Evolutionary conservation across 768 basidiomycete species (phyloP).

Genomic region (Naganishia randhawae): DNA sequence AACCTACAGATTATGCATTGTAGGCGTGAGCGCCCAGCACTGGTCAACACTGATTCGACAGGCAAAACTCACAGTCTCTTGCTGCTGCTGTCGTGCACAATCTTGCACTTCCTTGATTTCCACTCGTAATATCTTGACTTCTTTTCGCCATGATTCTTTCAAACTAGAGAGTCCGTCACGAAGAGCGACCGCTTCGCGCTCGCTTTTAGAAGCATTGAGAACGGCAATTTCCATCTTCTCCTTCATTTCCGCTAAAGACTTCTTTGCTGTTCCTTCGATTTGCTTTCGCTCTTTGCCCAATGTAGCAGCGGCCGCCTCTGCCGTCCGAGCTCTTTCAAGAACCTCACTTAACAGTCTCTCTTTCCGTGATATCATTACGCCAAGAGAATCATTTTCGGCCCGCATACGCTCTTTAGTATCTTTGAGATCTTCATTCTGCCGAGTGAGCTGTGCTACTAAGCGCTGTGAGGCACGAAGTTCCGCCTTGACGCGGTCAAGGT

Average conservation of each 20-base stretch:
- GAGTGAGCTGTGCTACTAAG: slow-evolving; percentile 18
- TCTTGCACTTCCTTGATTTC: slow-evolving; percentile 38
- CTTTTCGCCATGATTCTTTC: slow-evolving; percentile 43
- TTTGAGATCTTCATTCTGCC: slow-evolving; percentile 46
- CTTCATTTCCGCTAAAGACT: slow-evolving; percentile 37
- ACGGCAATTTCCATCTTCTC: slow-evolving; percentile 41
- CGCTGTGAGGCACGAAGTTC: slow-evolving; percentile 19
- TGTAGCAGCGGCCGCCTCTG: slow-evolving; percentile 39
- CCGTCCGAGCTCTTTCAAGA: slow-evolving; percentile 45
- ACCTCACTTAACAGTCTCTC: slow-evolving; percentile 48
- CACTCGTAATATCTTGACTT: slow-evolving; percentile 37
- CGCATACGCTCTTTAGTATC: slow-evolving; percentile 46
- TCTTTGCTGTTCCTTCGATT: slow-evolving; percentile 41
- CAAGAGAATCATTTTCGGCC: slow-evolving; percentile 43
- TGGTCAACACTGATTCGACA: background rate
- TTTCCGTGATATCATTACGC: slow-evolving; percentile 45
- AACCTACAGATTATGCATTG: slow-evolving; percentile 27
- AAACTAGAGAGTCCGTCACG: slow-evolving; percentile 46
- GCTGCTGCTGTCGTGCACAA: slow-evolving; percentile 36
- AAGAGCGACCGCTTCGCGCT: slow-evolving; percentile 44
- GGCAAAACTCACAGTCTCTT: slow-evolving; percentile 42
- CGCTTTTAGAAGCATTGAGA: slow-evolving; percentile 38
- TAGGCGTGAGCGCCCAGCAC: background rate
- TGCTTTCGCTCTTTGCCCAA: slow-evolving; percentile 37
- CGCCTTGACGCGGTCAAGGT: slow-evolving; percentile 11